These are phyloP conservation scores for Cladosporium austrohemisphaericum DNA, from an alignment of 2,329 filamentous ascomycete species.

Conservation along the genomic window DNA sequence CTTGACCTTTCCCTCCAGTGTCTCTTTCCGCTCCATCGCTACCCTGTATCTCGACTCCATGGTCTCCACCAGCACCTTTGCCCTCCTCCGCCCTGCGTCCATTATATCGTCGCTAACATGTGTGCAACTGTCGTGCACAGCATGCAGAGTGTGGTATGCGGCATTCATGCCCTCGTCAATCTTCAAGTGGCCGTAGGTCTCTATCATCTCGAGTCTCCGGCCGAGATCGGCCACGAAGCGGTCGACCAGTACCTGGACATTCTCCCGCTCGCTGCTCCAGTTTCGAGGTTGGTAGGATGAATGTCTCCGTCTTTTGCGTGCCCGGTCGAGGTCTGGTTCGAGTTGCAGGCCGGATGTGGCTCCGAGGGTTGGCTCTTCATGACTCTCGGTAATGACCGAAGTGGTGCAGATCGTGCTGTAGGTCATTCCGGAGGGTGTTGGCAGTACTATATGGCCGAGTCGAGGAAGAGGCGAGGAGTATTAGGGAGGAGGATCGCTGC, in stretches of 20 bases:
- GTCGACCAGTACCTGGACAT: conserved; percentile 57
- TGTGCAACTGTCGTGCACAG: conserved; percentile 82
- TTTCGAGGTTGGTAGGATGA: conserved; percentile 45
- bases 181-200: conserved; percentile 78
- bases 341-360: conserved; percentile 33
- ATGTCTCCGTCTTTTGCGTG: conserved; percentile 41
- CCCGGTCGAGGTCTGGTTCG: conserved; percentile 35
- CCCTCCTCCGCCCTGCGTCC: conserved; percentile 76
- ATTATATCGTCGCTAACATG: conserved; percentile 87
- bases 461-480: too few species aligned
- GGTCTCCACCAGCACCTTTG: conserved; percentile 88
- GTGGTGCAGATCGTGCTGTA: conserved; percentile 11
- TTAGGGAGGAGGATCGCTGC: too few species aligned
- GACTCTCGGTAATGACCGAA: conserved; percentile 28
- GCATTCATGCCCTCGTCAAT: conserved; percentile 80
- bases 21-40: conserved; percentile 76
- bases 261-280: conserved; percentile 46
- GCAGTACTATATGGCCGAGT: not conserved
- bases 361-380: conserved; percentile 44
- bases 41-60: conserved; percentile 85
- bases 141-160: conserved; percentile 79
- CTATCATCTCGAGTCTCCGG: conserved; percentile 79
- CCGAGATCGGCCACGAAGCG: conserved; percentile 82
- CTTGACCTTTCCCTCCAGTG: conserved; percentile 85
- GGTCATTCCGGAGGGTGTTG: not conserved